phyloP scores from a whole-genome alignment of 192 early-diverging fungal species.

The Coemansia sp. region DNA sequence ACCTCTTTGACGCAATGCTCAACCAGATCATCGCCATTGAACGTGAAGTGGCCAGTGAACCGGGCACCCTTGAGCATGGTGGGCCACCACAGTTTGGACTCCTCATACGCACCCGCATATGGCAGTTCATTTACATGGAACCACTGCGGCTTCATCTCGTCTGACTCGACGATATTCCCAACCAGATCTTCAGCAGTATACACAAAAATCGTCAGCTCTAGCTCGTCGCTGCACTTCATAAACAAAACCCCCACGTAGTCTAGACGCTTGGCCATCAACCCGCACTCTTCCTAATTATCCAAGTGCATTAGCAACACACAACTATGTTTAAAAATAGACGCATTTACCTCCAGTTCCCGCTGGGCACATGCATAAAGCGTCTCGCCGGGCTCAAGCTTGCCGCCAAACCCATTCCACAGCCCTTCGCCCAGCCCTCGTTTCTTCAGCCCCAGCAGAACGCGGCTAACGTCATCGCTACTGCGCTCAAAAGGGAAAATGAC shows the following conservation, averaged over 20 bases:
- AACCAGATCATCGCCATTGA: constrained; percentile 12
- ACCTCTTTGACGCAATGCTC: constrained; percentile 13
- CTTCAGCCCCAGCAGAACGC: constrained; percentile 69
- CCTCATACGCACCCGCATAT: constrained; percentile 55
- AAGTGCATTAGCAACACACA: too few relatives aligned
- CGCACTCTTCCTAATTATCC: constrained; percentile 56
- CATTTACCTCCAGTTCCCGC: constrained; percentile 54
- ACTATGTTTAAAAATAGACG: too few relatives aligned
- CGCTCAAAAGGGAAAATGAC: constrained; percentile 31
- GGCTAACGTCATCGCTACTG: constrained; percentile 5
- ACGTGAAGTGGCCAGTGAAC: constrained; percentile 36
- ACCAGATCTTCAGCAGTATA: constrained; percentile 49
- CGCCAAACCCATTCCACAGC: constrained; percentile 75
- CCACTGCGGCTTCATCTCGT: constrained; percentile 78
- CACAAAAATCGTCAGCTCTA: constrained; percentile 57
- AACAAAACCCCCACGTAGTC: constrained; percentile 55
- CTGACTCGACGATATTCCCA: constrained; percentile 62
- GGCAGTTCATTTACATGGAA: constrained; percentile 57
- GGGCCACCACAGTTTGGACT: constrained; percentile 45
- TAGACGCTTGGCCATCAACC: constrained; percentile 46
- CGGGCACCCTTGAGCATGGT: constrained; percentile 18
- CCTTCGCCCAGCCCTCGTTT: constrained; percentile 74
- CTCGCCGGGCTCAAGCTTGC: constrained; percentile 69
- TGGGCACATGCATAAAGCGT: constrained; percentile 60
- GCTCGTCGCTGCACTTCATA: constrained; percentile 57